phyloP scores from a whole-genome alignment of 176 grass and related monocot species.

The Tuctoria greenei region DNA sequence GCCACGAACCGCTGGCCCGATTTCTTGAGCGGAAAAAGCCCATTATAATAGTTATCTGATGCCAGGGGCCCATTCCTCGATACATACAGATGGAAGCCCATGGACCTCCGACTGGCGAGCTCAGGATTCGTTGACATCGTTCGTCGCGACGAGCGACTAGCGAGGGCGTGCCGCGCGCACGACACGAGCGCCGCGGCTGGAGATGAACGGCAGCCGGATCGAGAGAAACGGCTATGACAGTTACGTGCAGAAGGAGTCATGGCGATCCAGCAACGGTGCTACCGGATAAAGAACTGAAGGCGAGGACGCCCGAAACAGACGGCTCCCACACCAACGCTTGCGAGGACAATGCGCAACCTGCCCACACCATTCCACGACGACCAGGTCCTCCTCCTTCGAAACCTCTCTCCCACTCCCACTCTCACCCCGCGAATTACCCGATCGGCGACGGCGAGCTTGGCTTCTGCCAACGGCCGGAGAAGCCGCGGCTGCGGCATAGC shows the following conservation, averaged over 20 bases:
- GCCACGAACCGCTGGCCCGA: no score
- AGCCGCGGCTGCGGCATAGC: background rate
- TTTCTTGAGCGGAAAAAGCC: no score
- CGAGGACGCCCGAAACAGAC: background rate
- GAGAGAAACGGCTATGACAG: background rate
- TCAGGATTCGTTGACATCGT: no score
- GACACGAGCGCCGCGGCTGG: no score
- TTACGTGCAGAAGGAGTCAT: background rate
- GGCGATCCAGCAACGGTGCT: background rate
- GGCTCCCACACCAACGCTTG: slow-evolving; percentile 10
- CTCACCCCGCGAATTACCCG: background rate
- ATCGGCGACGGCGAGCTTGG: background rate
- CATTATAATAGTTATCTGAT: no score
- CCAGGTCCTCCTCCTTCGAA: background rate
- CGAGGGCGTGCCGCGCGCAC: no score
- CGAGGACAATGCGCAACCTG: slow-evolving; percentile 28
- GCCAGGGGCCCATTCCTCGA: no score
- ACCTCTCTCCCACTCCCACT: background rate
- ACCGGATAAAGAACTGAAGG: no score
- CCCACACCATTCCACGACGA: background rate
- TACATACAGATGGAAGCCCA: no score
- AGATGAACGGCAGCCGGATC: background rate
- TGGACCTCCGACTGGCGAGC: background rate
- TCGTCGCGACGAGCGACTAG: background rate
- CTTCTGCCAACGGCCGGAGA: background rate